Conservation (phyloP, 495 filamentous ascomycete species). For the Aspergillus baeticus region DNA sequence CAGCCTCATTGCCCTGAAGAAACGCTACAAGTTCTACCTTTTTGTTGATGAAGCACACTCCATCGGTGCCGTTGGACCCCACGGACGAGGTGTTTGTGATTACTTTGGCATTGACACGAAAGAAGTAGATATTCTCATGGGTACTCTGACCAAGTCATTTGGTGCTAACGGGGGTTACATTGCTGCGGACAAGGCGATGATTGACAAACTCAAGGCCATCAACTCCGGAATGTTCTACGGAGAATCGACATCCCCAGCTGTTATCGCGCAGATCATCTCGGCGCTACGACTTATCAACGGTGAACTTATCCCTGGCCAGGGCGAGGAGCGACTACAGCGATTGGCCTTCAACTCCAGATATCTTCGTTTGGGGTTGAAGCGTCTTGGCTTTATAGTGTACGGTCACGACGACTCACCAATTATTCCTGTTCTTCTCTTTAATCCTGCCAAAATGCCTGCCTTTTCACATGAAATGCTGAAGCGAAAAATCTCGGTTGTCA, state of each 20-base stretch:
- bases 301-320: constrained; percentile 84
- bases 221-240: constrained; percentile 87
- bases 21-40: constrained; percentile 92
- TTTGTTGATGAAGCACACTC: constrained; percentile 98
- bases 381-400: constrained; percentile 93
- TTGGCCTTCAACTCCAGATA: constrained; percentile 99
- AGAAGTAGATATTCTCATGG: constrained; percentile 96
- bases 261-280: constrained; percentile 83
- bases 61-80: constrained; percentile 86
- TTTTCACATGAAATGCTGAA: constrained; percentile 98
- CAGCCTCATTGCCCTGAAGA: constrained; percentile 78
- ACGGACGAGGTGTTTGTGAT: constrained; percentile 90
- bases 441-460: constrained; percentile 95
- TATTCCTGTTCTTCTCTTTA: constrained; percentile 89
- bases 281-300: constrained; percentile 85
- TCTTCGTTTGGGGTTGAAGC: constrained; percentile 92
- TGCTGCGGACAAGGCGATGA: constrained; percentile 84
- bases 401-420: constrained; percentile 98
- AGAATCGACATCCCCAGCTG: constrained; percentile 82
- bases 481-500: constrained; percentile 96
- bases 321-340: constrained; percentile 91
- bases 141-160: constrained; percentile 96
- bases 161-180: constrained; percentile 98
- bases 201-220: constrained; percentile 81
- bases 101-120: constrained; percentile 88